Conservation (phyloP, 768 basidiomycete species). For the Omphalotus guepiniiformis region DNA sequence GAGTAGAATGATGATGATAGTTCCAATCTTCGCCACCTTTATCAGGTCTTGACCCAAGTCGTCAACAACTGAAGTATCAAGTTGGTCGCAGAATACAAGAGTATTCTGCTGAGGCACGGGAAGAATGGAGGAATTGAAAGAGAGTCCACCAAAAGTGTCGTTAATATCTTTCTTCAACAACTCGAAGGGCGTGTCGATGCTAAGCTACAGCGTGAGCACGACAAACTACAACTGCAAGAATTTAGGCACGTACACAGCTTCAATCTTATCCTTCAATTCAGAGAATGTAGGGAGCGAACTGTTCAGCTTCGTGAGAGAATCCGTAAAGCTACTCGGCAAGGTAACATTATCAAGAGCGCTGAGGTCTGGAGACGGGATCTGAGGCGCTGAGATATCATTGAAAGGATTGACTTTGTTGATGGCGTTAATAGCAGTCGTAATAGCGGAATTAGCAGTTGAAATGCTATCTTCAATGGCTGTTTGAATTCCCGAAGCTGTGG, state of each 20-base stretch:
- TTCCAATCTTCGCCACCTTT: conserved; percentile 75
- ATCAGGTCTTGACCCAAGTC: conserved; percentile 78
- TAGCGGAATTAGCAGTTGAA: conserved; percentile 59
- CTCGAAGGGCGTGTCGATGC: conserved; percentile 86
- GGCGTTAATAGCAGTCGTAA: conserved; percentile 56
- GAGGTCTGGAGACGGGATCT: conserved; percentile 73
- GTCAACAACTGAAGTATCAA: conserved; percentile 86
- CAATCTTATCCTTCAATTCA: conserved; percentile 64
- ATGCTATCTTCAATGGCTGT: conserved; percentile 73
- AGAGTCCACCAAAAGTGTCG: conserved; percentile 69
- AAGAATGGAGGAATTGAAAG: conserved; percentile 66
- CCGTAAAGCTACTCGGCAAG: conserved; percentile 73
- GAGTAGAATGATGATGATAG: conserved; percentile 64
- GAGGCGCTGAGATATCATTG: conserved; percentile 60
- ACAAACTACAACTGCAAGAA: conserved; percentile 1
- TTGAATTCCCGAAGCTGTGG: conserved; percentile 54
- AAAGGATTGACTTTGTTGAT: conserved; percentile 80
- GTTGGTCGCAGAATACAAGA: conserved; percentile 68
- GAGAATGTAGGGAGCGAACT: conserved; percentile 72
- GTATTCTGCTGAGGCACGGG: conserved; percentile 71
- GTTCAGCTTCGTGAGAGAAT: conserved; percentile 74
- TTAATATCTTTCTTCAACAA: conserved; percentile 86
- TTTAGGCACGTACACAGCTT: conserved; percentile 55
- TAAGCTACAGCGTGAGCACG: conserved; percentile 22
- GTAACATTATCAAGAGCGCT: conserved; percentile 70